These are phyloP conservation scores for Lithospermum erythrorhizon DNA, from an alignment of 257 asterid genomes.

Conservation along the genomic window DNA sequence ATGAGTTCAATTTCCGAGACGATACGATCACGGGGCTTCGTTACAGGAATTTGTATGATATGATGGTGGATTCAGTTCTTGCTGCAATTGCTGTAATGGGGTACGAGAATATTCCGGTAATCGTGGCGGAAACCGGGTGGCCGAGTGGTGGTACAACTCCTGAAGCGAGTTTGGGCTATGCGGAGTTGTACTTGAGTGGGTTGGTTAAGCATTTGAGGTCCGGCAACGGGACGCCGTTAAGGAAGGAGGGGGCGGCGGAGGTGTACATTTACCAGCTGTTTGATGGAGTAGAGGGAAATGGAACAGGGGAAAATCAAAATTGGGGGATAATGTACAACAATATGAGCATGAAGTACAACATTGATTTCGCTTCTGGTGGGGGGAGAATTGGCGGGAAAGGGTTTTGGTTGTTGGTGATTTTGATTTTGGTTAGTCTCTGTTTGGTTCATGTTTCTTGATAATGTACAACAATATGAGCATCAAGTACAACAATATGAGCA, in stretches of 20 bases:
- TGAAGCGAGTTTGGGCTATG: slow-evolving; percentile 27
- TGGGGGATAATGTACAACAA: slow-evolving; percentile 80
- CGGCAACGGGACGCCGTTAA: slow-evolving; percentile 73
- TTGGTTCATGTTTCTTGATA: too few species aligned
- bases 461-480: too few species aligned
- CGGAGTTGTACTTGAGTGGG: slow-evolving; percentile 57
- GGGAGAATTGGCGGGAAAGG: neutral
- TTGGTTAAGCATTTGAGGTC: slow-evolving; percentile 49
- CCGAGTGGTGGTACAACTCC: slow-evolving; percentile 17
- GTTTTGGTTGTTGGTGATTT: neutral
- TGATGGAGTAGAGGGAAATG: slow-evolving; percentile 33
- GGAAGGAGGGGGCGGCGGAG: slow-evolving; percentile 53
- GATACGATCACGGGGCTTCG: slow-evolving; percentile 61
- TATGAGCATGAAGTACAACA: slow-evolving; percentile 49
- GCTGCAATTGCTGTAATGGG: slow-evolving; percentile 72
- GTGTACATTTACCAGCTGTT: slow-evolving; percentile 63
- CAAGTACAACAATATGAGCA: too few species aligned
- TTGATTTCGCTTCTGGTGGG: slow-evolving; percentile 25
- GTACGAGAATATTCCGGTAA: slow-evolving; percentile 45
- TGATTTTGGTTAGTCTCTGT: too few species aligned
- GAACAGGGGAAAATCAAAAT: slow-evolving; percentile 14
- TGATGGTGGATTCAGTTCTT: slow-evolving; percentile 80
- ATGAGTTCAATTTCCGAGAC: slow-evolving; percentile 66
- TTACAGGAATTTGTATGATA: slow-evolving; percentile 71
- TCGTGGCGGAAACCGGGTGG: slow-evolving; percentile 92